Evolutionary conservation across 225 moss, liverwort and hornwort genomes (phyloP), one percentile per base, ranked within the genome.

Genomic region (Neckera pumila): DNA sequence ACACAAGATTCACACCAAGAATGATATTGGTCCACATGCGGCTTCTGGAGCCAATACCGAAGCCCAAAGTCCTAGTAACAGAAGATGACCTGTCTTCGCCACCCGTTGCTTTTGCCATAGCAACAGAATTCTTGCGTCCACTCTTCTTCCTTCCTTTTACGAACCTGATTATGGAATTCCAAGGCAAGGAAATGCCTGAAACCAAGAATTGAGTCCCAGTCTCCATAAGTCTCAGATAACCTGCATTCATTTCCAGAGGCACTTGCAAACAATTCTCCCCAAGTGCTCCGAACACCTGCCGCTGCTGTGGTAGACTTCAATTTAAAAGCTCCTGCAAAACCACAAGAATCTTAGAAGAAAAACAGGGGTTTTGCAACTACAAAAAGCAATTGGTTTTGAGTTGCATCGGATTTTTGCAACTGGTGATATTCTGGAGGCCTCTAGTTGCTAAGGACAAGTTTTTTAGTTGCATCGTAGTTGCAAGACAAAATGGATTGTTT

Each of bases 21-120:
- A 94, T 93, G 77, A 92, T 87, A 54, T 94, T 94, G 71, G 94
- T 94, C 94, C 94, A 93, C 64, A 87, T 82, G 76, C 94, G 94
- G 84, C 89, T 89, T 89, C 90, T 90, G 61, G 92, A 90, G 84
- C 94, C 91, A 78, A 91, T 42, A 47, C 91, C 91, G 61, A 87
- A 84, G 84, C 90, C 89, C 63, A 89, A 67, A 75, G 76, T 80
- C 67, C 78, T 85, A 51, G 87, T 34, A 74, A 59, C 70, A 85
- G 92, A 84, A 69, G 89, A 75, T 64, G 89, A 54, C 36, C 43
- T 88, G 53, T 93, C 92, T 60, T 90, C 91, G 81, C 79, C 91
- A 73, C 90, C 94, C 14, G 76, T 62, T 43, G 94, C 69, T 73
- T 90, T 89, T 82, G 91, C 89, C 47, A 81, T 54, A 51, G 87